Evolutionary conservation across 768 basidiomycete genomes (phyloP), one percentile per base, ranked within the genome.

Genomic region (Mycena crocata): DNA sequence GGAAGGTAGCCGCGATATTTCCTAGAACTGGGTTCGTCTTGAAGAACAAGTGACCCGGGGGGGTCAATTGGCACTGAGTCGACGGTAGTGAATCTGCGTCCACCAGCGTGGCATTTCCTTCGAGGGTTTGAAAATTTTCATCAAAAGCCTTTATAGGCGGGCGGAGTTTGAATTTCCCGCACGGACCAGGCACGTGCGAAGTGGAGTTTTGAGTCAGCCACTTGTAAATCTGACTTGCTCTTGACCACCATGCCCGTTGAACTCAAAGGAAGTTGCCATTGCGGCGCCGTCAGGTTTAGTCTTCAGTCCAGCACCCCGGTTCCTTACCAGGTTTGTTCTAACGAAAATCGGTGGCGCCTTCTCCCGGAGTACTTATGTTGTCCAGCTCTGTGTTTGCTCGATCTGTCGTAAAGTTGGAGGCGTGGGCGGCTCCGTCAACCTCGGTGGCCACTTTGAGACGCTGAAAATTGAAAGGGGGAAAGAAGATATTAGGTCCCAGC

Each of bases 361-460:
- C n/a, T n/a, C n/a, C n/a, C n/a, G n/a, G n/a, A n/a, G n/a, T n/a
- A n/a, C n/a, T n/a, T n/a, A n/a, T n/a, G n/a, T n/a, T n/a, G n/a
- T 35, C 13, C 26, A 89, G 86, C 73, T 91, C 34, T 91, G 90
- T 70, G 57, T 87, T 7, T 91, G 90, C 73, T 90, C 89, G 35
- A 90, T 91, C 66, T 91, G 90, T 72, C 86, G 90, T 62, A 91
- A 91, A 74, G 88, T 90, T 13, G 89, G 89, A 40, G 90, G 90
- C 17, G 78, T 78, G 0, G 88, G 89, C 15, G 90, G 90, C 0
- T 87, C 89, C 2, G 83, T 91, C 73, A 91, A 91, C 66, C 84
- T 91, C n/a, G 86, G 88, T 26, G 90, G 84, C 1, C 77, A 85
- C 49, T 79, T 79, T 17, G 74, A 86, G 1, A 87, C 87, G 0